phyloP scores from a whole-genome alignment of 108 stramenopile genomes.

The Ochromonas danica region DNA sequence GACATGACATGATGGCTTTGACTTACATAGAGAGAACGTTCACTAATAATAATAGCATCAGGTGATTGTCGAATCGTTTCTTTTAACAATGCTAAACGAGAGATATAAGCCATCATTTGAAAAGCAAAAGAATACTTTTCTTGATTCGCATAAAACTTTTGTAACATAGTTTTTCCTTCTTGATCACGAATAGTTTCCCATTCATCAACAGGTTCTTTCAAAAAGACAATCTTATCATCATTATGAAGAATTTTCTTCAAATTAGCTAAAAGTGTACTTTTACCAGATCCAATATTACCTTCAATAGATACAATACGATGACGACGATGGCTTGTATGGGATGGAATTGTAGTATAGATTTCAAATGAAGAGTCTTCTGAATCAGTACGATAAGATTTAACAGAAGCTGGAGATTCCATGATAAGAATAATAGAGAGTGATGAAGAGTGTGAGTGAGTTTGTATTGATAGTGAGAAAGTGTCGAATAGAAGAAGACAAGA shows the following conservation, averaged over 20 bases:
- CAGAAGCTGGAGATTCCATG: slow-evolving; percentile 4
- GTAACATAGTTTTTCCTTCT: neutral
- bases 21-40: neutral
- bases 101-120: neutral
- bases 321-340: neutral
- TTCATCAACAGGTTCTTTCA: neutral
- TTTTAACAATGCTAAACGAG: neutral
- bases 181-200: neutral
- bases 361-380: neutral
- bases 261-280: neutral
- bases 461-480: too few species aligned
- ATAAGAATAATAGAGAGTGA: too few species aligned
- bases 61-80: neutral
- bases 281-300: neutral
- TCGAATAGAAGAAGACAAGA: too few species aligned
- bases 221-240: neutral
- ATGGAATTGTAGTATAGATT: neutral
- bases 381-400: neutral
- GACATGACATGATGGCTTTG: too few species aligned
- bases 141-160: neutral
- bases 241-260: neutral
- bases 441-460: neutral
- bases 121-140: neutral
- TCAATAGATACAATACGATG: neutral
- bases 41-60: neutral